phyloP scores from a whole-genome alignment of 2,329 filamentous ascomycete genomes.

The Sporothrix inflata region DNA sequence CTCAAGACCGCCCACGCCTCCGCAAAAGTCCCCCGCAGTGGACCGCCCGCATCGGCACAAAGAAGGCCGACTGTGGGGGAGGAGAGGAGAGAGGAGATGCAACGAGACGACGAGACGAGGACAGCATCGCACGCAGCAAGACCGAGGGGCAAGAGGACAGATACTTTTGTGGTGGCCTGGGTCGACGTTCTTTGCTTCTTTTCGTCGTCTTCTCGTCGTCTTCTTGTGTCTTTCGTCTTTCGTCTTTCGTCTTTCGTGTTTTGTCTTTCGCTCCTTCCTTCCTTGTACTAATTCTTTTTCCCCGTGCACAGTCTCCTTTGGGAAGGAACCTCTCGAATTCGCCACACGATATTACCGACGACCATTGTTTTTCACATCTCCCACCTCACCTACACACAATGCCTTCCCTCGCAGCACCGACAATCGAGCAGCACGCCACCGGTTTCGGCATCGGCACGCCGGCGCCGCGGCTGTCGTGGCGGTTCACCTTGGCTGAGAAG shows the following conservation, averaged over 20 bases:
- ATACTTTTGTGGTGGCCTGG: neutral
- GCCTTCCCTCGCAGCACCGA: slow-evolving; percentile 26
- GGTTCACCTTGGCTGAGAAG: slow-evolving; percentile 26
- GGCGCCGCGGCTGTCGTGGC: slow-evolving; percentile 36
- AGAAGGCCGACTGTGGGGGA: slow-evolving; percentile 8
- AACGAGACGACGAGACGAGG: neutral
- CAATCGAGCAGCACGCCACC: slow-evolving; percentile 35
- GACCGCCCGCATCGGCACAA: neutral
- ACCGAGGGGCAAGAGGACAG: neutral
- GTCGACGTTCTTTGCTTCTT: neutral
- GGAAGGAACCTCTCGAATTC: neutral
- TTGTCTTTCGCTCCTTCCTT: neutral
- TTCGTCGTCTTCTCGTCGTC: too few species aligned
- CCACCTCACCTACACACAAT: neutral
- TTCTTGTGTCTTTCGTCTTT: neutral
- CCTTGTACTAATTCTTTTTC: neutral
- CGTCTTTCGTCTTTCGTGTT: neutral
- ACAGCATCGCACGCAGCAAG: neutral
- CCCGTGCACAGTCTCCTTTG: neutral
- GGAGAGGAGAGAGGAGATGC: neutral
- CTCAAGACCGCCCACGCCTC: neutral
- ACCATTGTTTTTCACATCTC: neutral
- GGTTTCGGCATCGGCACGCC: slow-evolving; percentile 34
- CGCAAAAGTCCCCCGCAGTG: neutral
- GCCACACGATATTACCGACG: neutral